Conservation (phyloP, 768 basidiomycete genomes). For the Termitomyces sp. region DNA sequence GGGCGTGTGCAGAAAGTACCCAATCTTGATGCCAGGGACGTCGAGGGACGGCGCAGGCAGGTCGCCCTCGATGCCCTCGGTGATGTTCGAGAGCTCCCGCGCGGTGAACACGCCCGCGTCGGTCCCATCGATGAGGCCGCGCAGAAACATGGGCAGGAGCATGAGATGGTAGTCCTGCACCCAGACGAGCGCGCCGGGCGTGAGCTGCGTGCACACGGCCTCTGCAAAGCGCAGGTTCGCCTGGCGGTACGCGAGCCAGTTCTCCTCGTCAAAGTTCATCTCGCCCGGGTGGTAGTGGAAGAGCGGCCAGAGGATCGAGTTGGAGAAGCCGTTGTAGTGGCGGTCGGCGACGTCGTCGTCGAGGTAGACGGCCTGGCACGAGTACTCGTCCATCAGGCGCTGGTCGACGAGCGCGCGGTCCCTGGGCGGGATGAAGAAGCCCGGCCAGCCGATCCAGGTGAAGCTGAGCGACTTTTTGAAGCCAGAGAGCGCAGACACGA, state of each 20-base stretch:
- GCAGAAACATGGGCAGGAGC: slow-evolving; percentile 95
- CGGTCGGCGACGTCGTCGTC: slow-evolving; percentile 98
- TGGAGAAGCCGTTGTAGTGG: slow-evolving; percentile 98
- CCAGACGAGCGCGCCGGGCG: slow-evolving; percentile 94
- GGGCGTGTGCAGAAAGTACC: slow-evolving; percentile 97
- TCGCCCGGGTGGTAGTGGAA: slow-evolving; percentile 99
- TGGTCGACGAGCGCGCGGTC: slow-evolving; percentile 90
- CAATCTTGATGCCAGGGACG: slow-evolving; percentile 81
- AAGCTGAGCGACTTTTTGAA: slow-evolving; percentile 98
- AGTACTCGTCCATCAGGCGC: slow-evolving; percentile 90
- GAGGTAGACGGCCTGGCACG: slow-evolving; percentile 96
- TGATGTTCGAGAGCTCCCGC: slow-evolving; percentile 61
- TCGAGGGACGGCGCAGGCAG: slow-evolving; percentile 28
- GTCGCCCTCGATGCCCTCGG: slow-evolving; percentile 61
- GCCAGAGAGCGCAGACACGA: slow-evolving; percentile 93
- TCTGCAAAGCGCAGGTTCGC: slow-evolving; percentile 95
- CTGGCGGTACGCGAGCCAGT: slow-evolving; percentile 97
- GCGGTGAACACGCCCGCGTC: slow-evolving; percentile 50
- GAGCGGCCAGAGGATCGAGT: slow-evolving; percentile 98
- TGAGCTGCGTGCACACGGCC: slow-evolving; percentile 71
- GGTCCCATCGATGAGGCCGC: slow-evolving; percentile 77
- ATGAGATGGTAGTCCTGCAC: slow-evolving; percentile 98
- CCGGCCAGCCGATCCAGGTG: slow-evolving; percentile 97
- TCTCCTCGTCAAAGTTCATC: slow-evolving; percentile 99
- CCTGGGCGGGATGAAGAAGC: slow-evolving; percentile 88